Conservation (phyloP, 2,329 filamentous ascomycete species). For the Diplocarpon rosae region DNA sequence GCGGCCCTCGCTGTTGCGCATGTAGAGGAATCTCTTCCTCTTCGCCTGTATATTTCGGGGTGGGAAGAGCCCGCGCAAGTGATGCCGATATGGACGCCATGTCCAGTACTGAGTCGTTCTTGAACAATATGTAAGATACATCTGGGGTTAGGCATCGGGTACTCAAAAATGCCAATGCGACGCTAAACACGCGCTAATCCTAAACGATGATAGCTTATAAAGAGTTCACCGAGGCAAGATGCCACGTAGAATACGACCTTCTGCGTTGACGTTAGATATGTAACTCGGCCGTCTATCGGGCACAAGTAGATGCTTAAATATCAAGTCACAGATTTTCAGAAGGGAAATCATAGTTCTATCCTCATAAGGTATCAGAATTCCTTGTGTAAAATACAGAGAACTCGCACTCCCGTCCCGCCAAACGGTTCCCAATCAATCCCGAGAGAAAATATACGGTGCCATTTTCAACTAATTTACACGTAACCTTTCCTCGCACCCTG, state of each 20-base stretch:
- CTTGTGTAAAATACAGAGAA: conserved; percentile 3
- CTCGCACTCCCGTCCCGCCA: conserved; percentile 2
- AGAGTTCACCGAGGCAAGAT: too few relatives aligned
- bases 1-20: conserved; percentile 65
- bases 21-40: conserved; percentile 68
- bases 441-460: conserved; percentile 1
- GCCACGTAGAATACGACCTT: too few relatives aligned
- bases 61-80: conserved; percentile 70
- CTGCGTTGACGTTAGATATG: too few relatives aligned
- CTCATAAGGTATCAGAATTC: neutral
- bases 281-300: too few relatives aligned
- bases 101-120: conserved; percentile 12
- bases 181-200: too few relatives aligned
- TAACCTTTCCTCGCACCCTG: conserved; percentile 59
- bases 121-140: conserved; percentile 7
- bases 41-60: conserved; percentile 83
- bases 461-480: conserved; percentile 36
- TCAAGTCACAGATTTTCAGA: neutral
- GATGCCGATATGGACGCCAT: conserved; percentile 62
- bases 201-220: too few relatives aligned
- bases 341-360: conserved; percentile 1
- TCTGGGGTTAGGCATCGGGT: conserved; percentile 6
- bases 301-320: too few relatives aligned
- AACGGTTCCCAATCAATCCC: neutral
- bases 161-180: too few relatives aligned